Conservation (phyloP, 2,329 filamentous ascomycete species). For the Neonectria ditissima region DNA sequence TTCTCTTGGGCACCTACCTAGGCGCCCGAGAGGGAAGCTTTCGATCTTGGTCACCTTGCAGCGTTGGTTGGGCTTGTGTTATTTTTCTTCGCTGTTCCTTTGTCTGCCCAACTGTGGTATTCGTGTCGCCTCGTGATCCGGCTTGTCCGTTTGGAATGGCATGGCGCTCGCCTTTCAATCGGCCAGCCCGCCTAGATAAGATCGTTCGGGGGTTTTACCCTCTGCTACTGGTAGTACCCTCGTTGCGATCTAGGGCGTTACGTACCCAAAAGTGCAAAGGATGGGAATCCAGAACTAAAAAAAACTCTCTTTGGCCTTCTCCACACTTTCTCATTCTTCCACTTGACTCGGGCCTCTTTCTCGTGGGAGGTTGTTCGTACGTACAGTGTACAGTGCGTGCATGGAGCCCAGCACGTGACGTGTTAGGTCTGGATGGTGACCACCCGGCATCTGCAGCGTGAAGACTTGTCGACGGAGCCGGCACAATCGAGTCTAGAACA, state of each 20-base stretch:
- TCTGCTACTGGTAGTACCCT: neutral
- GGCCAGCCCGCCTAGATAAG: neutral
- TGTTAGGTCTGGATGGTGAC: neutral
- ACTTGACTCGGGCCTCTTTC: neutral
- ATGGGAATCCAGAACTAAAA: neutral
- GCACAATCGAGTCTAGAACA: neutral
- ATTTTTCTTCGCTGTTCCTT: neutral
- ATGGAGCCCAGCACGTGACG: neutral
- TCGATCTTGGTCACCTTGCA: neutral
- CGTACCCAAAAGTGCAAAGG: neutral
- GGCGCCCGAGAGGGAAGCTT: neutral
- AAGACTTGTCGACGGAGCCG: neutral
- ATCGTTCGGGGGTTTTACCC: neutral
- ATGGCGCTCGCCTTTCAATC: neutral
- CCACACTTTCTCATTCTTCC: conserved; percentile 25
- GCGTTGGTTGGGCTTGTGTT: neutral
- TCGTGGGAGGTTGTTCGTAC: neutral
- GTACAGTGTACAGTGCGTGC: conserved; percentile 8
- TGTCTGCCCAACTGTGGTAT: neutral
- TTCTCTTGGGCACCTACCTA: neutral
- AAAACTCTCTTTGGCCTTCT: conserved; percentile 11
- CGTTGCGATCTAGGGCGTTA: neutral
- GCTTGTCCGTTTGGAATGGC: neutral
- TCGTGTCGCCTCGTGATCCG: neutral
- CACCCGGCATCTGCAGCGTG: neutral